A percentile compares a stretch with the other conserved stretches of the same genome.
phyloP scores from a whole-genome alignment of 331 rosid genomes.

The Pyracantha coccinea region DNA sequence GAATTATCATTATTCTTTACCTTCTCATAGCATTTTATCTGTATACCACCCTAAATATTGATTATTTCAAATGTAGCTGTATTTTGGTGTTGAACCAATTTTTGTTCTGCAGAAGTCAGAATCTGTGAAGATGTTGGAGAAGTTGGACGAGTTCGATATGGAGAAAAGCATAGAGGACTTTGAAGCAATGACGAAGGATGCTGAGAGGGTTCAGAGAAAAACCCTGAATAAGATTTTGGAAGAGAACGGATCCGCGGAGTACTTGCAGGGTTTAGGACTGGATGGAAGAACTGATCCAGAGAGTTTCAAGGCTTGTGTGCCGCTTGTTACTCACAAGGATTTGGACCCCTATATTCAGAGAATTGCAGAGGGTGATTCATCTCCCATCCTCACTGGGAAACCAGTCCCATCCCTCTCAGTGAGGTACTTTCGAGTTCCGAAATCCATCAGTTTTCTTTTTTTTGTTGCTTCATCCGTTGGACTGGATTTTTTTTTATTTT shows the following conservation, averaged over 20 bases:
- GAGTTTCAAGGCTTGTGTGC: constrained; percentile 70
- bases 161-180: constrained; percentile 65
- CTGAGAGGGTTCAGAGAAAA: constrained; percentile 63
- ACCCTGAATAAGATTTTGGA: constrained; percentile 61
- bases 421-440: constrained; percentile 32
- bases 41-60: too few relatives aligned
- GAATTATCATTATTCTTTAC: too few relatives aligned
- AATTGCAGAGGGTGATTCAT: constrained; percentile 57
- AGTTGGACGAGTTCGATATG: constrained; percentile 41
- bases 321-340: constrained; percentile 58
- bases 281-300: constrained; percentile 77
- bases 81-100: too few relatives aligned
- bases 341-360: constrained; percentile 63
- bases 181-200: constrained; percentile 61
- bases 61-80: too few relatives aligned
- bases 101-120: constrained; percentile 2
- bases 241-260: constrained; percentile 68
- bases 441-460: background rate
- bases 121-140: constrained; percentile 53
- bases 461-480: background rate
- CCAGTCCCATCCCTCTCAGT: constrained; percentile 72
- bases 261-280: constrained; percentile 53
- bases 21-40: too few relatives aligned
- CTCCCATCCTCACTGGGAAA: constrained; percentile 68
- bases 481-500: background rate